phyloP scores from a whole-genome alignment of 163 green algal genomes.

The Scenedesmus sp. region DNA sequence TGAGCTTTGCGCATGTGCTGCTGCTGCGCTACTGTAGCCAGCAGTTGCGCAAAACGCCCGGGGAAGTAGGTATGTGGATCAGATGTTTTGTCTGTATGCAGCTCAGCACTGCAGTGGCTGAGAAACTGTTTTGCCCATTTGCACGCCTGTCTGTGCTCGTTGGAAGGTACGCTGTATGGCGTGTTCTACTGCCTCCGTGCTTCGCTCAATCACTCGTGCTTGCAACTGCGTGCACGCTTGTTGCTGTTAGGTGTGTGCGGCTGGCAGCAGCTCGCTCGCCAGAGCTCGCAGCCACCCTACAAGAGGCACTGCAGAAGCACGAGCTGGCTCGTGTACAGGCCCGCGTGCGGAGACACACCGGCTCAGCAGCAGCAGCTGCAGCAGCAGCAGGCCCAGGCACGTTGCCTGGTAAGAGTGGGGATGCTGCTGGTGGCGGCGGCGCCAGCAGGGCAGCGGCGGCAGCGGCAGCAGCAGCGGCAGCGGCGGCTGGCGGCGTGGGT shows the following conservation, averaged over 20 bases:
- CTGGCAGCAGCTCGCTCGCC: constrained; percentile 66
- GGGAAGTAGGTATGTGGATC: too few species aligned
- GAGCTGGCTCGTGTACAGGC: constrained; percentile 72
- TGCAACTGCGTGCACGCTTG: neutral
- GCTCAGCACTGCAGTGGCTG: too few species aligned
- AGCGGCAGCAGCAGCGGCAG: constrained; percentile 10
- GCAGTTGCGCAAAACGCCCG: too few species aligned
- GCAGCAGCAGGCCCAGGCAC: constrained; percentile 33
- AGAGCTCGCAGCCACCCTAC: constrained; percentile 65
- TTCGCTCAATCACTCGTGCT: too few species aligned
- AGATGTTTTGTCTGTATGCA: too few species aligned
- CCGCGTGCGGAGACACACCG: constrained; percentile 67
- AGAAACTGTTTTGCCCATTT: too few species aligned
- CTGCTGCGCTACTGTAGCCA: neutral
- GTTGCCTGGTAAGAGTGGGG: neutral
- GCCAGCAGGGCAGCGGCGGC: constrained; percentile 13
- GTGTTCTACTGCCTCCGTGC: too few species aligned
- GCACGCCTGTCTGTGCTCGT: too few species aligned
- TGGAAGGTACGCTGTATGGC: too few species aligned
- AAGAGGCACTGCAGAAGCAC: constrained; percentile 75
- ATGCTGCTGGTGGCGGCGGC: neutral
- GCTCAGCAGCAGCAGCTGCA: constrained; percentile 28
- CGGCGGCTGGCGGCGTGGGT: constrained; percentile 20
- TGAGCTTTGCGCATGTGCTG: neutral
- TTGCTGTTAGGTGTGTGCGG: constrained; percentile 59